Evolutionary conservation across 257 asterid species (phyloP).

Genomic region (Ocimum tenuiflorum): DNA sequence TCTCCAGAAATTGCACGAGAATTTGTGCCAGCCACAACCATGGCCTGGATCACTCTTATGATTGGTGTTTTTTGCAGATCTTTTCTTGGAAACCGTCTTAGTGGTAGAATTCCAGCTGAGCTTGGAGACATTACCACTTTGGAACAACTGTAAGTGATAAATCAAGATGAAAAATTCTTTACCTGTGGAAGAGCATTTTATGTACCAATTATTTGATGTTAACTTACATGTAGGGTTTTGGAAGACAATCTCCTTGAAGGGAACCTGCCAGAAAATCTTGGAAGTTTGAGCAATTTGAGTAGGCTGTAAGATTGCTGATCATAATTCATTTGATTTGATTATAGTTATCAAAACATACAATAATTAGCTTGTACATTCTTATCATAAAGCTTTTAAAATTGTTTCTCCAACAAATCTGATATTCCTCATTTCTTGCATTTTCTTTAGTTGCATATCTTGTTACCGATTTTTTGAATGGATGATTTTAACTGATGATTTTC

Average conservation of each 20-base stretch:
- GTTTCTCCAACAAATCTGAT: too few relatives aligned
- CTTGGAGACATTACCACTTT: constrained; percentile 61
- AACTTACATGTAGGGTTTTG: constrained; percentile 43
- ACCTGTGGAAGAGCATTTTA: background rate
- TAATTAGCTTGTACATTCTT: background rate
- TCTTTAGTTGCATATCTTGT: background rate
- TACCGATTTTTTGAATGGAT: background rate
- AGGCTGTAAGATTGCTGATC: constrained; percentile 54
- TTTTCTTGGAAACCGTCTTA: constrained; percentile 67
- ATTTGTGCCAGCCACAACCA: background rate
- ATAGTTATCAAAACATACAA: background rate
- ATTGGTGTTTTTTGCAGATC: constrained; percentile 35
- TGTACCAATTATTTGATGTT: constrained; percentile 21
- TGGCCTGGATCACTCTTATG: background rate
- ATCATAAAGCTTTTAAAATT: too few relatives aligned
- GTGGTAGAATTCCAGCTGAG: constrained; percentile 67
- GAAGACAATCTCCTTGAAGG: constrained; percentile 80
- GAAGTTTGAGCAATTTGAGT: constrained; percentile 51
- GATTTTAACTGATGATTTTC: background rate
- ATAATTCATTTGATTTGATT: background rate
- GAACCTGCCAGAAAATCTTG: constrained; percentile 59
- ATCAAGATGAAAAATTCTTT: background rate
- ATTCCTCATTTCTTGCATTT: background rate
- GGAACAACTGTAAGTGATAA: constrained; percentile 56
- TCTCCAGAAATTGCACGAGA: background rate